Base-by-base conservation (phyloP, 352 stramenopile genomes). In the Thalassiosira mediterranea region DNA sequence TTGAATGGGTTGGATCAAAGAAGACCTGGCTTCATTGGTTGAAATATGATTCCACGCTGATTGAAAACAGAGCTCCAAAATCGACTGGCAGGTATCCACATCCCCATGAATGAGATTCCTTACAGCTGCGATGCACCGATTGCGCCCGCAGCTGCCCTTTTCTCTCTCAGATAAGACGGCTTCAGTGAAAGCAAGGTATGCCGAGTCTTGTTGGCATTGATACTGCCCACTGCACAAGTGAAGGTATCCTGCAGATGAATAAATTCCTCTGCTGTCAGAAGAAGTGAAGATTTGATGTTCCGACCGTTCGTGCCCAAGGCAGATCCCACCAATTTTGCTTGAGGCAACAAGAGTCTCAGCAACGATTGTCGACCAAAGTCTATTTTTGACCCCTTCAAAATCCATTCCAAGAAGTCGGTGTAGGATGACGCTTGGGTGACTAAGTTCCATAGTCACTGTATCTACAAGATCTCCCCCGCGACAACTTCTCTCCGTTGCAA, bases 311-410 rank as follows among this genome's bases (percentile, higher is more conserved):
- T 37, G 23, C 19, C 29, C 59, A 26, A 72, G 32, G 42, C 21
- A 26, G 5, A 75, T 26, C 52, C 62, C 67, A 21, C 32, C 42
- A 38, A 37, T 51, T 49, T 76, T 70, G 29, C 63, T 48, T 15
- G 53, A 68, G 51, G 44, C 72, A 48, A 93, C 65, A 38, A 94
- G 46, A 2, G 86, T 21, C 52, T 94, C 89, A n/a, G 86, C 77
- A 77, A 91, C 64, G 26, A 90, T 26, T 53, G 83, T 67, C 11
- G 83, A 81, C 81, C 86, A 92, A 37, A 89, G 69, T 17, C 86
- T 72, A 21, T 73, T 77, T 17, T 76, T 79, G 25, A 92, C 25
- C 29, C 67, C 81, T 75, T 93, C 82, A 51, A 87, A 86, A 81
- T 93, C 79, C 46, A 57, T 77, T 26, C 83, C 61, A 51, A 93